Evolutionary conservation across 1,139 yeast species (phyloP), one percentile per base, ranked within the genome.

Genomic region (Kodamaea suecica): DNA sequence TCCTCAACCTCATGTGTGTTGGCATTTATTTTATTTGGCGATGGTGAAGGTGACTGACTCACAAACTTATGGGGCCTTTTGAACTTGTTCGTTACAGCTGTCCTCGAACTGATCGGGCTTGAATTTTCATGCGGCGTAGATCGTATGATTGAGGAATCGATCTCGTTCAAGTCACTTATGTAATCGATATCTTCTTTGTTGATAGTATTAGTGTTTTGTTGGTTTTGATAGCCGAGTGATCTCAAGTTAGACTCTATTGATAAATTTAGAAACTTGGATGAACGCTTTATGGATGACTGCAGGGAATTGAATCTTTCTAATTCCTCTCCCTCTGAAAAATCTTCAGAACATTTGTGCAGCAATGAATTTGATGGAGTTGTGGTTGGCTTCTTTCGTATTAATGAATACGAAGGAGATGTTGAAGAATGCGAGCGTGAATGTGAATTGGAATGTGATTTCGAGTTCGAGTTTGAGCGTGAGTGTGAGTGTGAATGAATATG

Each of bases 61-160:
- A 69, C 67, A 33, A 70, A 53, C 40, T 66, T 64, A 41, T 73
- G 76, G 2, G 76, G 73, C 27, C 76, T 57, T 42, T 72, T 72
- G 44, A 65, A 70, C 42, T 68, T 69, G 42, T 69, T 69, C 30
- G 46, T 29, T 5, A 39, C 13, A 19, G 23, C 32, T 14, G 27
- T 40, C 53, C 27, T 38, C 41, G 26, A 21, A 43, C 30, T 39
- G 52, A 30, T 26, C n/a, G 33, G 29, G 11, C 20, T 9, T 6
- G 21, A 19, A 9, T 19, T 19, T 16, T 20, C 25, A 9, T 11
- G 34, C 4, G 55, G 53, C 29, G 52, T 47, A 35, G 44, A 42
- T 27, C 42, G 37, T 12, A 39, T 34, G 7, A 48, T 41, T 27
- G 53, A 47, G 13, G 53, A 43, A 27, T 55, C 61, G 28, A 57